A percentile compares a stretch with the other conserved stretches of the same genome.
Evolutionary conservation across 148 eudicot species (phyloP).

Genomic region (Linanthus parryae): DNA sequence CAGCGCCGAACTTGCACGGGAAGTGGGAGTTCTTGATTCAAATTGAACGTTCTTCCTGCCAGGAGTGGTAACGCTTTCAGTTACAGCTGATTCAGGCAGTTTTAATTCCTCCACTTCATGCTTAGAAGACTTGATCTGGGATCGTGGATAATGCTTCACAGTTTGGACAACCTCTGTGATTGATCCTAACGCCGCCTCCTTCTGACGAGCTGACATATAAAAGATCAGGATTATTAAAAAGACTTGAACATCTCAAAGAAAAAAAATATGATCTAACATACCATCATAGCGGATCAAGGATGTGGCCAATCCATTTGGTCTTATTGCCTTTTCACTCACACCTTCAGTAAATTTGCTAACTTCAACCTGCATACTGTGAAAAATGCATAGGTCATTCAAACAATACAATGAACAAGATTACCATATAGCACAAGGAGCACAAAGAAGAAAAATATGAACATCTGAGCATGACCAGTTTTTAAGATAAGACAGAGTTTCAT

Average conservation of each 20-base stretch:
- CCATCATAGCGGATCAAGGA: slow-evolving; percentile 97
- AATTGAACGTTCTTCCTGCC: slow-evolving; percentile 43
- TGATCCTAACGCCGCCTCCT: slow-evolving; percentile 85
- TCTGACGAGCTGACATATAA: slow-evolving; percentile 78
- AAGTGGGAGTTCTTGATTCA: slow-evolving; percentile 23
- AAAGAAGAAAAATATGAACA: too few species aligned
- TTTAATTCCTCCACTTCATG: slow-evolving; percentile 35
- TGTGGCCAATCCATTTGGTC: slow-evolving; percentile 91
- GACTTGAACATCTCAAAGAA: slow-evolving; percentile 1
- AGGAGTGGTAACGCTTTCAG: slow-evolving; percentile 31
- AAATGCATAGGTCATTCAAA: slow-evolving; percentile 12
- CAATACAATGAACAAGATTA: slow-evolving; percentile 4
- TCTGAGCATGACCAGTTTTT: too few species aligned
- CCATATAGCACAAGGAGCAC: background rate
- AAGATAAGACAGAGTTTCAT: too few species aligned
- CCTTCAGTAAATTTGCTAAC: slow-evolving; percentile 99
- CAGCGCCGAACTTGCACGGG: slow-evolving; percentile 22
- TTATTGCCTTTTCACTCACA: slow-evolving; percentile 58
- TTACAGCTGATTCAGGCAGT: slow-evolving; percentile 45
- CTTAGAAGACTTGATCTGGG: slow-evolving; percentile 36
- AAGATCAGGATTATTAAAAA: slow-evolving; percentile 7
- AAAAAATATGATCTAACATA: slow-evolving; percentile 18
- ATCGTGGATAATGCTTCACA: slow-evolving; percentile 68
- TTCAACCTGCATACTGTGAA: slow-evolving; percentile 96
- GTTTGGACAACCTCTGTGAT: slow-evolving; percentile 93